Conservation (phyloP, 2,329 filamentous ascomycete genomes). For the Trichoderma pleuroti region DNA sequence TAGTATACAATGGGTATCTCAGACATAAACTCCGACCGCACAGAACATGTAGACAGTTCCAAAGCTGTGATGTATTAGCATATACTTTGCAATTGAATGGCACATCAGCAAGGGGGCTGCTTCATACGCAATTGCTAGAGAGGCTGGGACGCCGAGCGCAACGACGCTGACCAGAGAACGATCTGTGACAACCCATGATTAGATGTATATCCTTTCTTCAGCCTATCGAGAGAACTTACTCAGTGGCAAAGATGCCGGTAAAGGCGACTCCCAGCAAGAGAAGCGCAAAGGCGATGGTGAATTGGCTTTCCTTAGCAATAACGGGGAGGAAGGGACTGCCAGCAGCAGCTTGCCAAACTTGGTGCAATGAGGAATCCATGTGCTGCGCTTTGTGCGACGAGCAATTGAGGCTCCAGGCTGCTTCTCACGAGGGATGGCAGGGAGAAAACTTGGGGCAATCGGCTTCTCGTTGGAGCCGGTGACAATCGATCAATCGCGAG, state of each 20-base stretch:
- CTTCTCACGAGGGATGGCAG: slow-evolving; percentile 8
- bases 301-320: slow-evolving; percentile 79
- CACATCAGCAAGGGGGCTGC: neutral
- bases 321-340: slow-evolving; percentile 78
- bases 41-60: slow-evolving; percentile 99
- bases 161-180: slow-evolving; percentile 75
- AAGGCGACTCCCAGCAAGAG: slow-evolving; percentile 69
- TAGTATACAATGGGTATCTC: slow-evolving; percentile 49
- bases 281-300: slow-evolving; percentile 73
- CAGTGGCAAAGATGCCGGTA: slow-evolving; percentile 77
- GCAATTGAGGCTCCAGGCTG: neutral
- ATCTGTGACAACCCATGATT: slow-evolving; percentile 49
- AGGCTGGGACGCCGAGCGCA: slow-evolving; percentile 79
- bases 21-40: slow-evolving; percentile 97
- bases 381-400: slow-evolving; percentile 29
- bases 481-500: slow-evolving; percentile 11
- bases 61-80: slow-evolving; percentile 56
- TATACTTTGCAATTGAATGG: slow-evolving; percentile 15
- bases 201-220: neutral
- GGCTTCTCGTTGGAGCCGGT: neutral
- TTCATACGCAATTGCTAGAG: slow-evolving; percentile 82
- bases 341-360: slow-evolving; percentile 91
- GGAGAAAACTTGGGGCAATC: neutral
- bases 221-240: slow-evolving; percentile 56
- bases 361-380: slow-evolving; percentile 79